These are phyloP conservation scores for Leccinum truebloodii DNA, from an alignment of 768 basidiomycete genomes.

Conservation along the genomic window DNA sequence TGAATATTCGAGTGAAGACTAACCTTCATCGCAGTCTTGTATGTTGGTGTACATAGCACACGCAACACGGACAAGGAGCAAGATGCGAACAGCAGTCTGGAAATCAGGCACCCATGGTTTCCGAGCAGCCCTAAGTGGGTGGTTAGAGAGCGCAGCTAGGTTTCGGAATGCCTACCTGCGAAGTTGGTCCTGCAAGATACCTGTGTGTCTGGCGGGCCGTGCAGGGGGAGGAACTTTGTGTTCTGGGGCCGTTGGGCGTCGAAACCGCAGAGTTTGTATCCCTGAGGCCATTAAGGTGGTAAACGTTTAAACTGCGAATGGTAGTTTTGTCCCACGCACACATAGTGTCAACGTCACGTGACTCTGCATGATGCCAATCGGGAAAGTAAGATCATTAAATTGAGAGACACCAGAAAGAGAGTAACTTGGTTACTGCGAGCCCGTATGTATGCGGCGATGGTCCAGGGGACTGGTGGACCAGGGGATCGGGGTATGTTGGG, in stretches of 20 bases:
- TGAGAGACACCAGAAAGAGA: too few relatives aligned
- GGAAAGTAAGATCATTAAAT: neutral
- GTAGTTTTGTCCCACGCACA: too few relatives aligned
- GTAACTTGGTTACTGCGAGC: neutral
- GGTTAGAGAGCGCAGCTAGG: conserved; percentile 11
- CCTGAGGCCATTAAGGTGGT: conserved; percentile 40
- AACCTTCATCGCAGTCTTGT: conserved; percentile 97
- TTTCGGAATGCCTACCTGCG: conserved; percentile 51
- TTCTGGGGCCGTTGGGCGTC: conserved; percentile 40
- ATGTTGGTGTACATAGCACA: conserved; percentile 96
- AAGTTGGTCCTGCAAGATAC: conserved; percentile 79
- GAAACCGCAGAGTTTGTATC: conserved; percentile 50
- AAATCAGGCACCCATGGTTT: conserved; percentile 87
- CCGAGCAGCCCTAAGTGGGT: conserved; percentile 53
- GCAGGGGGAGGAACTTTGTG: conserved; percentile 18
- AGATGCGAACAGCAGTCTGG: conserved; percentile 77
- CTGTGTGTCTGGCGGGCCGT: conserved; percentile 50
- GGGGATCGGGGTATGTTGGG: neutral
- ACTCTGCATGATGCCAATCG: conserved; percentile 2
- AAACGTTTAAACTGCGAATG: neutral
- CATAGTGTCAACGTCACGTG: neutral
- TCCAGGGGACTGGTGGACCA: neutral
- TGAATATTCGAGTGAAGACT: conserved; percentile 1
- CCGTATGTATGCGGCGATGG: neutral
- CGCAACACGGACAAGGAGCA: conserved; percentile 76